phyloP scores from a whole-genome alignment of 495 filamentous ascomycete species.

The Xylaria intraflava region DNA sequence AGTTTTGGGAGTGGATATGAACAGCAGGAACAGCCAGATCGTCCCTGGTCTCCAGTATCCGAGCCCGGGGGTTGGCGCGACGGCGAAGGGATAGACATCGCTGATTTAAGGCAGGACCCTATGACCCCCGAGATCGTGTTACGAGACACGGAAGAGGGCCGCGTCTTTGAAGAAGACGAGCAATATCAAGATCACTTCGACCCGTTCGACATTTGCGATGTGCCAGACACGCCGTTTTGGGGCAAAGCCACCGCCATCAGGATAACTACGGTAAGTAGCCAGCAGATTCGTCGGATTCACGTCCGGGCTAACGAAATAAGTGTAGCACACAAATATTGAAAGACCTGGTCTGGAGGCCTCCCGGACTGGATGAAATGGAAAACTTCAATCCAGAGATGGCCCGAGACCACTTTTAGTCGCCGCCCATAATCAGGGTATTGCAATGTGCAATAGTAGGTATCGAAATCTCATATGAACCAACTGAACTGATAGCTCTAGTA shows the following conservation, averaged over 20 bases:
- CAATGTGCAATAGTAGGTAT: too few species aligned
- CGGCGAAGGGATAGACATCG: background rate
- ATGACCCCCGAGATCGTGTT: background rate
- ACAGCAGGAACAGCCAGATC: background rate
- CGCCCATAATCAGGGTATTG: too few species aligned
- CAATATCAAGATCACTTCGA: background rate
- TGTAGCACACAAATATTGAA: too few species aligned
- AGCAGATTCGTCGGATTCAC: background rate
- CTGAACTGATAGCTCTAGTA: too few species aligned
- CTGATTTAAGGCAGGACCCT: background rate
- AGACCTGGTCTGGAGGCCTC: too few species aligned
- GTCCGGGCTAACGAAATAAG: background rate
- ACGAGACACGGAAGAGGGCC: background rate
- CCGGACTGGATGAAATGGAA: too few species aligned
- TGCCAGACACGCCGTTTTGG: background rate
- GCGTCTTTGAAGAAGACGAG: background rate
- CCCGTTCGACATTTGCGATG: background rate
- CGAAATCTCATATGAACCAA: too few species aligned
- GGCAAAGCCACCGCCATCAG: background rate
- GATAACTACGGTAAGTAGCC: background rate
- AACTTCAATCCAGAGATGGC: too few species aligned
- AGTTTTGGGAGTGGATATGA: background rate
- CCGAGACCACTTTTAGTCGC: too few species aligned
- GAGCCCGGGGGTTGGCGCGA: conserved; percentile 15
- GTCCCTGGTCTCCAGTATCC: background rate